phyloP scores from a whole-genome alignment of 2,329 filamentous ascomycete genomes.

The Didymella pomorum region DNA sequence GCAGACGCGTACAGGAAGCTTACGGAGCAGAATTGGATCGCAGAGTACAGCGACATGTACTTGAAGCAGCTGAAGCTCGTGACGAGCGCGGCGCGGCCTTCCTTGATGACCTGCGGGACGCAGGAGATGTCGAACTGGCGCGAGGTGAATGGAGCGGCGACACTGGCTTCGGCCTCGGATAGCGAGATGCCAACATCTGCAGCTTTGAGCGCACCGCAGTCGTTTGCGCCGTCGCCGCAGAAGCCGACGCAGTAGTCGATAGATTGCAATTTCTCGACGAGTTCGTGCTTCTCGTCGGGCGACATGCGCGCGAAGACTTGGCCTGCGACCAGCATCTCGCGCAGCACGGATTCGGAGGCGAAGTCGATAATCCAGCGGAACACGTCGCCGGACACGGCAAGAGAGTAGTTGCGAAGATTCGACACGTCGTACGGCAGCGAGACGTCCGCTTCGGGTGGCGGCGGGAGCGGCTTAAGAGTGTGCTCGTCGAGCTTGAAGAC shows the following conservation, averaged over 20 bases:
- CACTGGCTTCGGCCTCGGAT: constrained; percentile 95
- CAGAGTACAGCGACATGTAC: constrained; percentile 98
- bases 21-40: constrained; percentile 98
- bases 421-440: constrained; percentile 86
- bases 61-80: constrained; percentile 99
- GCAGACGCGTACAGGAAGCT: constrained; percentile 94
- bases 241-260: constrained; percentile 96
- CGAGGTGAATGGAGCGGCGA: constrained; percentile 97
- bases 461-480: constrained; percentile 79
- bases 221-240: constrained; percentile 96
- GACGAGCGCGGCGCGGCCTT: constrained; percentile 93
- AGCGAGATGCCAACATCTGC: constrained; percentile 97
- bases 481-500: constrained; percentile 78
- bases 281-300: constrained; percentile 96
- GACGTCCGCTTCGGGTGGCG: constrained; percentile 75
- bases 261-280: constrained; percentile 95
- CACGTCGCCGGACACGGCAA: constrained; percentile 90
- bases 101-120: constrained; percentile 89
- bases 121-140: constrained; percentile 96
- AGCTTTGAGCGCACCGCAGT: constrained; percentile 95
- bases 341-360: constrained; percentile 79
- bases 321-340: constrained; percentile 86
- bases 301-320: constrained; percentile 99
- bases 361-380: constrained; percentile 98
- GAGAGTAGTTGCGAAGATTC: constrained; percentile 82